Conservation (phyloP, 2,329 filamentous ascomycete species). For the Huntiella omanensis region DNA sequence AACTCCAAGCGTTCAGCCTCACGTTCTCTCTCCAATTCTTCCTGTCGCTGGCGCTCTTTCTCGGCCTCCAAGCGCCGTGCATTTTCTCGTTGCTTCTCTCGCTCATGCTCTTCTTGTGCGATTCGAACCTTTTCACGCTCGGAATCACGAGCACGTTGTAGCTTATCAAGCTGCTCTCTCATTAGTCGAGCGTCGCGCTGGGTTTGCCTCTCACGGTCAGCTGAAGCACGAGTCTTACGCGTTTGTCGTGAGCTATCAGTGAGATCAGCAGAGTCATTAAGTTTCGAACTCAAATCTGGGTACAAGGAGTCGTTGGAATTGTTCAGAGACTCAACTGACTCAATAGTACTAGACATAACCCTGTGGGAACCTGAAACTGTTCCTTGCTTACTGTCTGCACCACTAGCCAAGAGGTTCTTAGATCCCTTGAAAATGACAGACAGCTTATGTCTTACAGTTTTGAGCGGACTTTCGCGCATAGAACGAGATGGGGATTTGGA, state of each 20-base stretch:
- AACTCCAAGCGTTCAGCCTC: constrained; percentile 3
- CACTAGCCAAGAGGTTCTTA: constrained; percentile 69
- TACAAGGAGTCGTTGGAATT: constrained; percentile 22
- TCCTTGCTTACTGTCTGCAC: constrained; percentile 42
- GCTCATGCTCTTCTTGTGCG: constrained; percentile 39
- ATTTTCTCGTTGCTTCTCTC: constrained; percentile 24
- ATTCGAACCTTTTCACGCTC: constrained; percentile 48
- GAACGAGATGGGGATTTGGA: constrained; percentile 36
- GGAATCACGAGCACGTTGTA: constrained; percentile 50
- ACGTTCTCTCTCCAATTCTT: constrained; percentile 3
- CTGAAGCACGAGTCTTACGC: constrained; percentile 37
- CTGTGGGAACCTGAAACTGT: constrained; percentile 33
- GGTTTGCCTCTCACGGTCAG: constrained; percentile 44
- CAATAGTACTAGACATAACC: constrained; percentile 24
- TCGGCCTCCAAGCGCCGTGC: constrained; percentile 18
- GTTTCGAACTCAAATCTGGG: constrained; percentile 21
- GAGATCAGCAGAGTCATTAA: constrained; percentile 1
- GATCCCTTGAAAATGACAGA: constrained; percentile 82
- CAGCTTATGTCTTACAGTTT: constrained; percentile 80
- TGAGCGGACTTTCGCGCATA: constrained; percentile 59
- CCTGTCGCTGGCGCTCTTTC: constrained; percentile 10
- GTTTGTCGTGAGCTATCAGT: constrained; percentile 21
- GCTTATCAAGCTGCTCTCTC: constrained; percentile 39
- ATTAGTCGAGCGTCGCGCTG: constrained; percentile 45
- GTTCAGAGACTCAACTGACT: constrained; percentile 31